A percentile compares a stretch with the other conserved stretches of the same genome.
Conservation (phyloP, 139 green algal species). For the Coelastrella sp. region DNA sequence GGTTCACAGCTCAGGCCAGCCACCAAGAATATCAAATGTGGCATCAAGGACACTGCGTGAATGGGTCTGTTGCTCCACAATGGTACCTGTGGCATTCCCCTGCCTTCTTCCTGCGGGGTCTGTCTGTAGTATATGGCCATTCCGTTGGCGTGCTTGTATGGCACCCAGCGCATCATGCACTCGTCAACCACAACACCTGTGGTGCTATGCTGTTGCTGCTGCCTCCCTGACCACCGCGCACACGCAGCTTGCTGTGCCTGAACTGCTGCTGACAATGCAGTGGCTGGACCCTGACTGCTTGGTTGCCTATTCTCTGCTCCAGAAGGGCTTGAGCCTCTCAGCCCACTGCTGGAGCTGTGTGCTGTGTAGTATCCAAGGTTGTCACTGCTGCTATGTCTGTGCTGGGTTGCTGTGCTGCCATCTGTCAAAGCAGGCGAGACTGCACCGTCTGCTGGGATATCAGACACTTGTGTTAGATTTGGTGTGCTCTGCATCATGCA, state of each 20-base stretch:
- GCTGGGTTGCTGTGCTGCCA: constrained; percentile 10
- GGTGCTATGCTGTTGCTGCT: constrained; percentile 4
- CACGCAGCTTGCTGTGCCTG: neutral
- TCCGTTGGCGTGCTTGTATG: constrained; percentile 51
- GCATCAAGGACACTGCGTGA: no score
- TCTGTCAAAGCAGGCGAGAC: neutral
- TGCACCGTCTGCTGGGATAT: neutral
- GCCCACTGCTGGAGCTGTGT: neutral
- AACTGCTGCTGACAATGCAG: neutral
- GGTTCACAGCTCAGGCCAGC: no score
- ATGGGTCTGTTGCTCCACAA: no score
- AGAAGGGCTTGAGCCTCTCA: neutral
- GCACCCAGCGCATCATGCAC: constrained; percentile 41
- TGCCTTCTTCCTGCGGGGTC: constrained; percentile 18
- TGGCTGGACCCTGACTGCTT: neutral
- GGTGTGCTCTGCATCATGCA: constrained; percentile 29
- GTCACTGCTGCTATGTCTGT: constrained; percentile 17
- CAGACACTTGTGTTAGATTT: neutral
- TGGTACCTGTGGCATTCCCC: constrained; percentile 21
- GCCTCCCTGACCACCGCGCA: no score
- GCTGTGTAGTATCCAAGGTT: neutral
- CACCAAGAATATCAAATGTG: no score
- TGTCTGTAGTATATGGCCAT: constrained; percentile 47
- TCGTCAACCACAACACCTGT: constrained; percentile 34
- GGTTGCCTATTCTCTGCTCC: no score